A percentile compares a stretch with the other conserved stretches of the same genome.
Evolutionary conservation across 2,329 filamentous ascomycete species (phyloP).

Genomic region (Ascocoryne sarcoides): DNA sequence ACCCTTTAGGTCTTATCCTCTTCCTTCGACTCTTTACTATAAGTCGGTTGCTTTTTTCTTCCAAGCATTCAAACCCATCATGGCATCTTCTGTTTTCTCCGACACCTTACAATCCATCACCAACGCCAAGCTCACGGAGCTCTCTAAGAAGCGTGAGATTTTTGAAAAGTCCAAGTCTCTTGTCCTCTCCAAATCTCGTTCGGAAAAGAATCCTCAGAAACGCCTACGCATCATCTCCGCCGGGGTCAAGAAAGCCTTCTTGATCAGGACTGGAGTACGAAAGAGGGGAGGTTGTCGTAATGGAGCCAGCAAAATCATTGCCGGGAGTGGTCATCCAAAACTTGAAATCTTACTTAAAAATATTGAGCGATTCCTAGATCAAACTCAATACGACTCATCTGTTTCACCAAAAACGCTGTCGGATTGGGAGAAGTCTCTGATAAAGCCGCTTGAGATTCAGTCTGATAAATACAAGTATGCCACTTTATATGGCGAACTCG

Average conservation of each 20-base stretch:
- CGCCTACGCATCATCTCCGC: constrained; percentile 29
- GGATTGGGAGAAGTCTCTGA: constrained; percentile 39
- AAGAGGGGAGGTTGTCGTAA: constrained; percentile 9
- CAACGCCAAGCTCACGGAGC: constrained; percentile 46
- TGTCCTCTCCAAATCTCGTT: constrained; percentile 28
- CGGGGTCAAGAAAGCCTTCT: constrained; percentile 25
- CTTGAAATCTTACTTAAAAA: constrained; percentile 30
- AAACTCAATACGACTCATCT: constrained; percentile 44
- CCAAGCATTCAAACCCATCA: too few species aligned
- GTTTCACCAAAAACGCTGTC: constrained; percentile 38
- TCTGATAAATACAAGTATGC: constrained; percentile 48
- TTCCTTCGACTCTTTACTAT: too few species aligned
- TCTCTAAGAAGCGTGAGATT: constrained; percentile 40
- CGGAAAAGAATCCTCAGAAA: constrained; percentile 28
- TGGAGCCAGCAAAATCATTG: constrained; percentile 10
- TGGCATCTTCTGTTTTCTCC: constrained; percentile 36
- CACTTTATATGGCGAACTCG: constrained; percentile 44
- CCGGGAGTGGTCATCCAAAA: constrained; percentile 10
- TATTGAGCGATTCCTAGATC: constrained; percentile 42
- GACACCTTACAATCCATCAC: constrained; percentile 47
- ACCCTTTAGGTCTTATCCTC: too few species aligned
- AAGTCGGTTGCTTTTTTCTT: too few species aligned
- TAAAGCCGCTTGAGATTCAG: constrained; percentile 38
- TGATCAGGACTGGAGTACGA: constrained; percentile 15
- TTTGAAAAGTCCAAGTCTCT: constrained; percentile 40